Conservation (phyloP, 768 basidiomycete genomes). For the Xanthoconium purpureum region DNA sequence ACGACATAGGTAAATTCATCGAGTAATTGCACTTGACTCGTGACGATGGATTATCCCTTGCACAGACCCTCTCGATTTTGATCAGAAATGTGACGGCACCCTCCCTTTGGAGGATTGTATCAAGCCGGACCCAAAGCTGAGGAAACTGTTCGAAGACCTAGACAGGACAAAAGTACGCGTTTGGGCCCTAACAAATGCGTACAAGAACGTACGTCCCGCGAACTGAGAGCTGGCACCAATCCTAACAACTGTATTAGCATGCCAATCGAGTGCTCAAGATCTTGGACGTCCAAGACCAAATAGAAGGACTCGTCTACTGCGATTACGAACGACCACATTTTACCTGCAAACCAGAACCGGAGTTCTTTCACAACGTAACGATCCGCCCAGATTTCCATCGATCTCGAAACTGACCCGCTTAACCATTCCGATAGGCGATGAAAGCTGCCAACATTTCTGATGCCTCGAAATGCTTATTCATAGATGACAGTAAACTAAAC, state of each 20-base stretch:
- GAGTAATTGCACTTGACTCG: not conserved
- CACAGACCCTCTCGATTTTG: constrained; percentile 79
- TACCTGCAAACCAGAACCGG: constrained; percentile 76
- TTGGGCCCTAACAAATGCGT: constrained; percentile 87
- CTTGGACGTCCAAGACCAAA: constrained; percentile 64
- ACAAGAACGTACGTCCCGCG: constrained; percentile 53
- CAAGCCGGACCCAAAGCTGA: constrained; percentile 55
- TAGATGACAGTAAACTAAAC: constrained; percentile 75
- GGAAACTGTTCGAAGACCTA: constrained; percentile 72
- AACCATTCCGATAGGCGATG: constrained; percentile 52
- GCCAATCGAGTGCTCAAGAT: constrained; percentile 77
- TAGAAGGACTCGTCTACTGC: constrained; percentile 76
- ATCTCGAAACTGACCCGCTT: not conserved
- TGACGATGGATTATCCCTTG: not conserved
- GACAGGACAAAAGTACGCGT: constrained; percentile 74
- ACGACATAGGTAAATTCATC: constrained; percentile 57
- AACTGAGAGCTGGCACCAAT: not conserved
- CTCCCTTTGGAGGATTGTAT: constrained; percentile 82
- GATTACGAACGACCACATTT: constrained; percentile 69
- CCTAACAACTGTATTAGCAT: constrained; percentile 48
- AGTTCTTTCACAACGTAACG: constrained; percentile 61
- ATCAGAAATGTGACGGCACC: constrained; percentile 78
- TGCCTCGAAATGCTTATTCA: constrained; percentile 69
- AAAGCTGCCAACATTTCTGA: constrained; percentile 56
- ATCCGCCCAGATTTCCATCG: not conserved